Evolutionary conservation across 176 grass and related monocot species (phyloP).

Genomic region (Neostapfia colusana): DNA sequence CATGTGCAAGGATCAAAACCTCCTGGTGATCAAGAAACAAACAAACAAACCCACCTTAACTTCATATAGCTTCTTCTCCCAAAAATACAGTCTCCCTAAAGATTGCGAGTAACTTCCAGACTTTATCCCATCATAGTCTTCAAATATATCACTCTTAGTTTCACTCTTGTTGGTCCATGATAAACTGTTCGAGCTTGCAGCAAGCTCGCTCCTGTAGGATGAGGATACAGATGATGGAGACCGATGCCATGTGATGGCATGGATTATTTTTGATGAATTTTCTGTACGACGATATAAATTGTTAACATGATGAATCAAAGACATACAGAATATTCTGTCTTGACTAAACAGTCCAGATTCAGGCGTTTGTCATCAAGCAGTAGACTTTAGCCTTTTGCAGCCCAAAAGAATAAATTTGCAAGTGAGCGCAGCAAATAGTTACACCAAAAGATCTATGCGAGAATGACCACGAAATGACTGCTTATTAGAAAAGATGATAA

Average conservation of each 20-base stretch:
- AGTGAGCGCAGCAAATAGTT: constrained; percentile 29
- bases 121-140: constrained; percentile 78
- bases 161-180: constrained; percentile 76
- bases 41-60: constrained; percentile 66
- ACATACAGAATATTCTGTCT: constrained; percentile 31
- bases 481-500: constrained; percentile 44
- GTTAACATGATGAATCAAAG: constrained; percentile 16
- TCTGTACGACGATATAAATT: constrained; percentile 49
- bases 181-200: constrained; percentile 61
- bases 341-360: constrained; percentile 29
- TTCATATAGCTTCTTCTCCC: constrained; percentile 98
- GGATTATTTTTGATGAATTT: constrained; percentile 83
- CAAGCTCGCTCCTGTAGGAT: constrained; percentile 63
- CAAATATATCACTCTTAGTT: constrained; percentile 68
- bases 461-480: constrained; percentile 35
- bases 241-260: constrained; percentile 84
- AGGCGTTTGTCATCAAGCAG: constrained; percentile 46
- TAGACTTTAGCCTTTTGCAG: constrained; percentile 40
- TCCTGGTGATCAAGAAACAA: not conserved
- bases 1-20: no score
- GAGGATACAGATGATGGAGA: constrained; percentile 84
- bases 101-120: constrained; percentile 89
- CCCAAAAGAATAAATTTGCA: constrained; percentile 40
- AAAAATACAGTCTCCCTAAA: constrained; percentile 79
- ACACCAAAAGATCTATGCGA: constrained; percentile 55